These are phyloP conservation scores for Cylindrodendrum hubeiense DNA, from an alignment of 2,329 filamentous ascomycete species.

Conservation along the genomic window DNA sequence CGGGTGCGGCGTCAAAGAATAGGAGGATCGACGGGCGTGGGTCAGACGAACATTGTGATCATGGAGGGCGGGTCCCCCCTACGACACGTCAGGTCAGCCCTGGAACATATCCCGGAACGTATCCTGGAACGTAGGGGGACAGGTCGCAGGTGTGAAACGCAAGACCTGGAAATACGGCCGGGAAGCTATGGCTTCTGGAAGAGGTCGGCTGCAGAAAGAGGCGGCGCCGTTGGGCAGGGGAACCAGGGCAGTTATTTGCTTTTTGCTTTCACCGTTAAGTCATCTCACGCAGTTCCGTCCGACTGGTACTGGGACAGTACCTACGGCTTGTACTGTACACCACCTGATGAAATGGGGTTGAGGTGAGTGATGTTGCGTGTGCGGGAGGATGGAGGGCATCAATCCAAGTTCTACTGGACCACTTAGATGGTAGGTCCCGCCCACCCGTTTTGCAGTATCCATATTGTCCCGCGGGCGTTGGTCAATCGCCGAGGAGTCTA, in stretches of 20 bases:
- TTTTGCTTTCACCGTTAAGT: constrained; percentile 28
- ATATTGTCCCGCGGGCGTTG: neutral
- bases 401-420: neutral
- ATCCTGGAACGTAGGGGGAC: constrained; percentile 8
- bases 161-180: constrained; percentile 18
- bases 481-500: neutral
- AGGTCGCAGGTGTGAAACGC: constrained; percentile 37
- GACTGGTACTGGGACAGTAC: neutral
- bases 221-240: constrained; percentile 33
- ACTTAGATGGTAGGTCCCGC: neutral
- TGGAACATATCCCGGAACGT: constrained; percentile 29
- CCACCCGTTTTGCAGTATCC: neutral
- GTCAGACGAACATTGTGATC: constrained; percentile 20
- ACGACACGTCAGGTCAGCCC: constrained; percentile 27
- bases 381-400: neutral
- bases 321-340: too few species aligned
- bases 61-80: neutral
- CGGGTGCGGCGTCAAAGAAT: constrained; percentile 36
- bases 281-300: constrained; percentile 21
- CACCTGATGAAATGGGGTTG: neutral
- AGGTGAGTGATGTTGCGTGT: neutral
- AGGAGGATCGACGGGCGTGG: constrained; percentile 38
- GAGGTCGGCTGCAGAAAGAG: constrained; percentile 37
- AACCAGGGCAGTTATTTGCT: constrained; percentile 14
- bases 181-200: constrained; percentile 26